Evolutionary conservation across 2,329 filamentous ascomycete species (phyloP), one percentile per base, ranked within the genome.

Genomic region (Setomelanomma holmii): DNA sequence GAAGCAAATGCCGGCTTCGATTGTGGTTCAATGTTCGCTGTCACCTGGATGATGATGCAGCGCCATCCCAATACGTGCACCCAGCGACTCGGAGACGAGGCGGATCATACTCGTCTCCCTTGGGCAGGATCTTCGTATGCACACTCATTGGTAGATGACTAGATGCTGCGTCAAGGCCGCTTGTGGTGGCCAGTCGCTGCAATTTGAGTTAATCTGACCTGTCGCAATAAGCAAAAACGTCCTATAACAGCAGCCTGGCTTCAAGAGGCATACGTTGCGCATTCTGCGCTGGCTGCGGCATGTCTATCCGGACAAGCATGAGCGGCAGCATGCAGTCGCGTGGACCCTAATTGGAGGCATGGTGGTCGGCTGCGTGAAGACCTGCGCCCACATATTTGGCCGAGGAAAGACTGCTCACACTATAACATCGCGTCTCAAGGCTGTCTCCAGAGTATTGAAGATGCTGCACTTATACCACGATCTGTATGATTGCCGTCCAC

Each of bases 1-100:
- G 40, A 30, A 23, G 23, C 12, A 22, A 24, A 11, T 47, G 45
- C 36, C 33, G 42, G 38, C 42, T 45, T 38, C 42, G 42, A 27
- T 39, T 51, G 19, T 49, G 38, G 38, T 23, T 36, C 36, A 39
- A 21, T 38, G 17, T 40, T n/a, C 43, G 49, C 55, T 49, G 35
- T 43, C 41, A 41, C 33, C 22, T 53, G 33, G 40, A 34, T 34
- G 40, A 33, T 49, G 45, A 36, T 44, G 43, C 42, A 55, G 43
- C 24, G 40, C 35, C 22, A 40, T 51, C 34, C 45, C 23, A 27
- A 47, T 38, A 27, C 34, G 45, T 49, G 56, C 53, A 53, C 60
- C 60, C 60, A 59, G 40, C 39, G 21, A 34, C 27, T 38, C 41
- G 60, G 60, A 63, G 60, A 63, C 60, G 60, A 63, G 24, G 49